A percentile compares a stretch with the other conserved stretches of the same genome.
These are phyloP conservation scores for Phytophthora ohioensis DNA, from an alignment of 352 stramenopile species.

Conservation along the genomic window DNA sequence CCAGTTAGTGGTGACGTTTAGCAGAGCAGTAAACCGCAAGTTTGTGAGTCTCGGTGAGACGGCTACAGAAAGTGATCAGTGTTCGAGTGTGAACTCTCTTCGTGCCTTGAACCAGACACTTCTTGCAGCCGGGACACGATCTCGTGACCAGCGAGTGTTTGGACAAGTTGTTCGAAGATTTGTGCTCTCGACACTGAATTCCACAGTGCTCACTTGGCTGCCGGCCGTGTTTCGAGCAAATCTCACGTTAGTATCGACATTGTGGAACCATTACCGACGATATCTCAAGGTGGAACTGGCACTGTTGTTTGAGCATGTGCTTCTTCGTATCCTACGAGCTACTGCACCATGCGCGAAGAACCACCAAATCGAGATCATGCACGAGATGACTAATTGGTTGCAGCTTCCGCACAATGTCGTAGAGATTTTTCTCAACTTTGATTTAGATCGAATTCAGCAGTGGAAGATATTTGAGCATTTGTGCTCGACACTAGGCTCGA, in stretches of 20 bases:
- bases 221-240: slow-evolving; percentile 65
- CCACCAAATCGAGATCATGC: slow-evolving; percentile 82
- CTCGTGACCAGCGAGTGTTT: slow-evolving; percentile 71
- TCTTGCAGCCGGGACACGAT: slow-evolving; percentile 50
- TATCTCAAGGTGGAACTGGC: slow-evolving; percentile 88
- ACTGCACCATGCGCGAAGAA: slow-evolving; percentile 51
- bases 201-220: slow-evolving; percentile 65
- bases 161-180: slow-evolving; percentile 82
- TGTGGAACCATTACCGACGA: slow-evolving; percentile 89
- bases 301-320: slow-evolving; percentile 83
- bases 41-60: slow-evolving; percentile 43
- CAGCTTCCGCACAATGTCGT: slow-evolving; percentile 89
- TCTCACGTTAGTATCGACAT: slow-evolving; percentile 71
- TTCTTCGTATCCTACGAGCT: slow-evolving; percentile 76
- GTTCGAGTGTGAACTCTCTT: slow-evolving; percentile 72
- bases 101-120: slow-evolving; percentile 80
- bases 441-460: slow-evolving; percentile 87
- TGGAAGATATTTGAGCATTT: slow-evolving; percentile 92
- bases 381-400: slow-evolving; percentile 80
- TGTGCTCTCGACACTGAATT: slow-evolving; percentile 78
- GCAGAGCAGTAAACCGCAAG: slow-evolving; percentile 75
- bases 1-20: slow-evolving; percentile 79
- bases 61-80: slow-evolving; percentile 56
- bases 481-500: slow-evolving; percentile 74
- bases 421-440: slow-evolving; percentile 91